A percentile compares a stretch with the other conserved stretches of the same genome.
These are phyloP conservation scores for Ailanthus altissimus DNA, from an alignment of 345 rosid genomes.

Conservation along the genomic window DNA sequence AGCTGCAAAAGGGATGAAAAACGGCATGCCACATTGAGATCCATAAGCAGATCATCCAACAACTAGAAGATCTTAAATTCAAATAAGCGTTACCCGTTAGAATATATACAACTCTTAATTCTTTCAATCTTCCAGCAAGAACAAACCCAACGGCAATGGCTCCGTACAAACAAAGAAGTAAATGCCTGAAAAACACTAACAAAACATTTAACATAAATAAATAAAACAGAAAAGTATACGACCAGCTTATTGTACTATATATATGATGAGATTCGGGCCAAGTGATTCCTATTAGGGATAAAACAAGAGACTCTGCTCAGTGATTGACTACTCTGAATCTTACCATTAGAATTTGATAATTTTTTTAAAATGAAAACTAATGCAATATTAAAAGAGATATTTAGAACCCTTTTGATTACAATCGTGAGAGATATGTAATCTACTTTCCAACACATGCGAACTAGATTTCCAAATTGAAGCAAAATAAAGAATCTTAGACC, in stretches of 20 bases:
- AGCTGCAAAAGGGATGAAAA: slow-evolving; percentile 48
- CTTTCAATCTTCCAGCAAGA: slow-evolving; percentile 75
- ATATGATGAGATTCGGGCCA: neutral
- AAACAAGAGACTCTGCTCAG: neutral
- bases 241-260: slow-evolving; percentile 7
- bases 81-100: slow-evolving; percentile 50
- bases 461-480: neutral
- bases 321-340: slow-evolving; percentile 8
- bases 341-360: neutral
- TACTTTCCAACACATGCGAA: neutral
- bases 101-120: slow-evolving; percentile 51
- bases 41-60: neutral
- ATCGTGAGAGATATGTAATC: neutral
- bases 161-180: slow-evolving; percentile 72
- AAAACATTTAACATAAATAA: slow-evolving; percentile 28
- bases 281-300: neutral
- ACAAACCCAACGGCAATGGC: slow-evolving; percentile 64
- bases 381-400: neutral
- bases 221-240: slow-evolving; percentile 11
- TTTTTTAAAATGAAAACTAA: neutral
- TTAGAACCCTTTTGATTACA: neutral
- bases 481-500: neutral
- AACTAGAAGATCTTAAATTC: slow-evolving; percentile 19
- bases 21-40: slow-evolving; percentile 15
- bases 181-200: slow-evolving; percentile 67